Evolutionary conservation across 148 eudicot species (phyloP).

Genomic region (Nepenthes mirabilis): DNA sequence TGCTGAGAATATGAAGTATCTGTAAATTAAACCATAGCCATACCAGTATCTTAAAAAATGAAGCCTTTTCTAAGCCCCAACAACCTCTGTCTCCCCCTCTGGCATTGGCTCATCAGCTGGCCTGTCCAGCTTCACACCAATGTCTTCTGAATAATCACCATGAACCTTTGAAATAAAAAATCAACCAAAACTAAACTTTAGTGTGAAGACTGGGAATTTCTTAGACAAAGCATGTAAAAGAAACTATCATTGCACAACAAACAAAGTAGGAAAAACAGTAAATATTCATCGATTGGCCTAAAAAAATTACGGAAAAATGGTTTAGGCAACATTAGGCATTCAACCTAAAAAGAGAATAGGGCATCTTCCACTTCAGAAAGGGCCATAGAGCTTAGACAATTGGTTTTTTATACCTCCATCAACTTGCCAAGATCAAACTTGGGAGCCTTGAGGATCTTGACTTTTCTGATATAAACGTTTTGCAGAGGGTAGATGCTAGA

Average conservation of each 20-base stretch:
- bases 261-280: no score
- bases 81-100: conserved; percentile 35
- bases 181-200: no score
- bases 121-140: conserved; percentile 50
- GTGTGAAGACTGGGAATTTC: no score
- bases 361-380: background rate
- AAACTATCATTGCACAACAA: no score
- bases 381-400: background rate
- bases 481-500: conserved; percentile 72
- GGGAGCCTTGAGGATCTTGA: conserved; percentile 81
- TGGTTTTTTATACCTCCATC: conserved; percentile 45
- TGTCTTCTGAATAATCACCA: conserved; percentile 55
- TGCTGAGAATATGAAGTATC: no score
- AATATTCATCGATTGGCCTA: no score
- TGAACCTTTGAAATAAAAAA: conserved; percentile 32
- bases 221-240: no score
- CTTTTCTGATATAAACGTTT: conserved; percentile 72
- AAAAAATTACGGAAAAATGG: no score
- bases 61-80: conserved; percentile 20
- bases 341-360: no score
- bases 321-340: no score
- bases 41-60: no score
- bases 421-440: conserved; percentile 75
- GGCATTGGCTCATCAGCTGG: conserved; percentile 46
- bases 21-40: no score